Conservation (phyloP, 208 protist genomes). For the Zelonia costaricensis region DNA sequence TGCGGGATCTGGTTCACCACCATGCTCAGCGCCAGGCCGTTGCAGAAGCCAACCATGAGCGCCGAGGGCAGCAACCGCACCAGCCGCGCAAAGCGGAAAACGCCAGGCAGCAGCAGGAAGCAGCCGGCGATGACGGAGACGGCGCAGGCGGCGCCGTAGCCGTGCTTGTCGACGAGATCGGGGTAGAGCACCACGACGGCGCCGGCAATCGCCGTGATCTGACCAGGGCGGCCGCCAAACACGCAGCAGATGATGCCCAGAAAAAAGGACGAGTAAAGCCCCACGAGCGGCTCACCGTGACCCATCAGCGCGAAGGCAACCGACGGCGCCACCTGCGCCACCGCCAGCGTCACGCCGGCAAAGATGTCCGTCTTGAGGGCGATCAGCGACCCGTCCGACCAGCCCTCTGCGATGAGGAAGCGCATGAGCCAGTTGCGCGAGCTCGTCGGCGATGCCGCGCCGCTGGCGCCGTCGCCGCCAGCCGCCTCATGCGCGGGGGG, state of each 20-base stretch:
- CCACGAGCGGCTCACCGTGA: constrained; percentile 40
- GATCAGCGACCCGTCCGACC: constrained; percentile 51
- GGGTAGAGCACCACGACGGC: constrained; percentile 62
- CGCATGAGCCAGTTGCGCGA: constrained; percentile 28
- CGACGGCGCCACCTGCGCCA: constrained; percentile 51
- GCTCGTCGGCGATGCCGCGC: neutral
- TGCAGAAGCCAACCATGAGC: constrained; percentile 63
- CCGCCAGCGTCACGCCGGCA: constrained; percentile 47
- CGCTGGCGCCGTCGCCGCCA: neutral
- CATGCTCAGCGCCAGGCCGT: constrained; percentile 54
- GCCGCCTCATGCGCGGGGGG: constrained; percentile 17
- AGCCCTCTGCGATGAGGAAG: constrained; percentile 38
- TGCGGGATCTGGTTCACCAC: constrained; percentile 44
- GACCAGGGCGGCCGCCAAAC: constrained; percentile 51
- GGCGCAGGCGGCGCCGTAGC: constrained; percentile 41
- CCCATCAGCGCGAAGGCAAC: constrained; percentile 58
- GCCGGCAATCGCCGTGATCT: constrained; percentile 57
- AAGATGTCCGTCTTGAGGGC: constrained; percentile 51
- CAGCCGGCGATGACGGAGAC: constrained; percentile 47
- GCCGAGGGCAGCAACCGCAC: constrained; percentile 50
- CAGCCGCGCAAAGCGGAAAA: constrained; percentile 47
- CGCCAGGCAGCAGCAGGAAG: constrained; percentile 41
- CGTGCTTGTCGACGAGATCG: constrained; percentile 44
- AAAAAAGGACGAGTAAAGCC: constrained; percentile 60
- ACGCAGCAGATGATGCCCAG: constrained; percentile 48